These are phyloP conservation scores for Fusarium vanettenii DNA, from an alignment of 2,329 filamentous ascomycete species.

Conservation along the genomic window DNA sequence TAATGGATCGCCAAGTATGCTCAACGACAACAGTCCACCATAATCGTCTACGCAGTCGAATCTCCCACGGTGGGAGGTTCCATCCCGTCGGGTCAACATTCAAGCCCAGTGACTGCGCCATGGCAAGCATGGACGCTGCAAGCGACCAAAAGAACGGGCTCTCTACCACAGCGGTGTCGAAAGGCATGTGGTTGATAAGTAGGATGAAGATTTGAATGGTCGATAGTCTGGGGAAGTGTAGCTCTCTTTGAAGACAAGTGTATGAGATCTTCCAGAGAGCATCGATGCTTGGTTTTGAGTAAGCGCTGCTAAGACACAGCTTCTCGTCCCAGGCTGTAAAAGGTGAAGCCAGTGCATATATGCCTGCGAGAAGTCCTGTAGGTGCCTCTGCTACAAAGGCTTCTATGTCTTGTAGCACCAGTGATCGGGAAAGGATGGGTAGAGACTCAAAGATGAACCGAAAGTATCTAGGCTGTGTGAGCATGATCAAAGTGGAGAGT, in stretches of 20 bases:
- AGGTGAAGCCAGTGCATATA: background rate
- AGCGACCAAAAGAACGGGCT: background rate
- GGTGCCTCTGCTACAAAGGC: conserved; percentile 25
- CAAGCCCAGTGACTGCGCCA: conserved; percentile 6
- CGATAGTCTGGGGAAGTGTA: conserved; percentile 30
- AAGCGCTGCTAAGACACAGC: conserved; percentile 26
- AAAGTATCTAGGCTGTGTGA: conserved; percentile 5
- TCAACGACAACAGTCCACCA: conserved; percentile 35
- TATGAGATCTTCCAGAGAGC: conserved; percentile 33
- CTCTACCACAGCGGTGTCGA: background rate
- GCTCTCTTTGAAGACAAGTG: conserved; percentile 29
- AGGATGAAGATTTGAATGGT: conserved; percentile 26
- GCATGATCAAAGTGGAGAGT: background rate
- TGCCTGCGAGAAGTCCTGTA: background rate
- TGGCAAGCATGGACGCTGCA: background rate
- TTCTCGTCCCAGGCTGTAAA: background rate
- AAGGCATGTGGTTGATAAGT: background rate
- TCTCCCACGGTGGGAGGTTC: conserved; percentile 26
- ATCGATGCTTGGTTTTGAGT: conserved; percentile 26
- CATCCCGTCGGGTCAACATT: conserved; percentile 24
- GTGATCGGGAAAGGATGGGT: conserved; percentile 30
- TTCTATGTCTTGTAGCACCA: conserved; percentile 11
- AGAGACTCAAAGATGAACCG: conserved; percentile 32
- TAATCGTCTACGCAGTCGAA: conserved; percentile 24
- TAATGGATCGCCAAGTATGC: conserved; percentile 33